phyloP scores from a whole-genome alignment of 1,139 yeast genomes.

The Blastobotrys niveus region DNA sequence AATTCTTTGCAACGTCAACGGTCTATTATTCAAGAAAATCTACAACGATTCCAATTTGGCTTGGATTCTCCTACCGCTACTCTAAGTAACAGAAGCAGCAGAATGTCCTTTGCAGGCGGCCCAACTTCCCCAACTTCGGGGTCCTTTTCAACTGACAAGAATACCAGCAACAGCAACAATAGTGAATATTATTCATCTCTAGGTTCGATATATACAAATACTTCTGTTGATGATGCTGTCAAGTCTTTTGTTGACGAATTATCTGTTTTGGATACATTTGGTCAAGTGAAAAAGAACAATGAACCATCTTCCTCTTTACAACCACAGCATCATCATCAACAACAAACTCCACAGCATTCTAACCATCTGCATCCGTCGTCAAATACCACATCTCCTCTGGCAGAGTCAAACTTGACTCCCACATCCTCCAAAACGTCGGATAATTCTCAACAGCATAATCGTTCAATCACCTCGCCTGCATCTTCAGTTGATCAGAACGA shows the following conservation, averaged over 20 bases:
- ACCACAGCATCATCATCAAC: background rate
- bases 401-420: conserved; percentile 6
- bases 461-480: conserved; percentile 11
- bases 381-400: background rate
- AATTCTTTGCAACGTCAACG: background rate
- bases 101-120: no score
- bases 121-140: no score
- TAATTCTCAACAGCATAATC: conserved; percentile 3
- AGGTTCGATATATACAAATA: conserved; percentile 1
- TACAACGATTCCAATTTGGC: conserved; percentile 8
- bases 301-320: background rate
- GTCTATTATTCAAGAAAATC: background rate
- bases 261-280: conserved; percentile 24
- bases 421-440: conserved; percentile 12
- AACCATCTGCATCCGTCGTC: background rate
- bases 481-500: conserved; percentile 12
- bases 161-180: background rate
- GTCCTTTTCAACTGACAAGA: no score
- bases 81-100: no score
- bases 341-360: background rate
- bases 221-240: conserved; percentile 24
- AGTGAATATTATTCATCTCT: background rate
- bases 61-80: background rate
- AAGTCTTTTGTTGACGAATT: conserved; percentile 25
- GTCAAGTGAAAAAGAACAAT: conserved; percentile 11